phyloP scores from a whole-genome alignment of 345 rosid species.

The Melaleuca quinquenervia region DNA sequence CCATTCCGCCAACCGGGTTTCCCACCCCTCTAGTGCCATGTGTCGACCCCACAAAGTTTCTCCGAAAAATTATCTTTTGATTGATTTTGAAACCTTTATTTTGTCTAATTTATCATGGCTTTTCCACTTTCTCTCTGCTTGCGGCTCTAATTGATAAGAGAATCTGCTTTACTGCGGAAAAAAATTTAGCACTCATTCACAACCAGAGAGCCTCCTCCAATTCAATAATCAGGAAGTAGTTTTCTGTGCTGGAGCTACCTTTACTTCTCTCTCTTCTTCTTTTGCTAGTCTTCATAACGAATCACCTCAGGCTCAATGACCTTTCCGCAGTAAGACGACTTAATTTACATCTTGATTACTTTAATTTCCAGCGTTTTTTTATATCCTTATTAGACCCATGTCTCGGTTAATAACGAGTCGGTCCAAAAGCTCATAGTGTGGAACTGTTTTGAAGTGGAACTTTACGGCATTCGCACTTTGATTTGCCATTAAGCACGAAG shows the following conservation, averaged over 20 bases:
- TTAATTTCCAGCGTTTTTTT: neutral
- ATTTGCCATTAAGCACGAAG: neutral
- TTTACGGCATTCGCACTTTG: neutral
- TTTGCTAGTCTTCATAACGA: neutral
- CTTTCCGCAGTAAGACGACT: neutral
- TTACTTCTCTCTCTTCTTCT: neutral
- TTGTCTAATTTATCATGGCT: neutral
- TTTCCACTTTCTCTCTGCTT: neutral
- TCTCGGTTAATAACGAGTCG: neutral
- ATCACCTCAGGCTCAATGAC: accelerated
- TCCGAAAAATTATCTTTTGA: too few relatives aligned
- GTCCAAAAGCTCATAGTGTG: neutral
- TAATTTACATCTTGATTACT: neutral
- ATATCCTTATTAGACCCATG: neutral
- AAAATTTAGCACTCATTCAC: neutral
- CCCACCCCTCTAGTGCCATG: slow-evolving; percentile 3
- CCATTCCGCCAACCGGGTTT: slow-evolving; percentile 37
- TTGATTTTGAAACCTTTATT: too few relatives aligned
- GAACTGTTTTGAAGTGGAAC: neutral
- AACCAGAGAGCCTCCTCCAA: neutral
- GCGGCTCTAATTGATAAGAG: neutral
- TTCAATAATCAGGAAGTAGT: neutral
- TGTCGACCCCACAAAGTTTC: slow-evolving; percentile 12
- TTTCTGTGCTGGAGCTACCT: neutral
- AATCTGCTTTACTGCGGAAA: neutral